These are phyloP conservation scores for Kuraishia borneana DNA, from an alignment of 805 yeast species.

Conservation along the genomic window DNA sequence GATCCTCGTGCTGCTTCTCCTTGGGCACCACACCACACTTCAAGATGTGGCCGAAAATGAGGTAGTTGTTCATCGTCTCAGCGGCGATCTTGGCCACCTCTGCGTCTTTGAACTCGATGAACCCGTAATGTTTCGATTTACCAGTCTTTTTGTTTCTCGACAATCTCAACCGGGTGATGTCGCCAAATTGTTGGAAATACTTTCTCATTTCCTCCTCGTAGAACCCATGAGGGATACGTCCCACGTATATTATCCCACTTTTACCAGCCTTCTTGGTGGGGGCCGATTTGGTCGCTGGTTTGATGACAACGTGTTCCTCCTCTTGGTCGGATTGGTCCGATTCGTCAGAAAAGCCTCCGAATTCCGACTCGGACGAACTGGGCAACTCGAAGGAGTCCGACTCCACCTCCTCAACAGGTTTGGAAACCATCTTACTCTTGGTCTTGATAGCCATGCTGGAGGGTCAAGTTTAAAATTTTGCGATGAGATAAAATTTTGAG, in stretches of 20 bases:
- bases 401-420: too few species aligned
- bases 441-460: too few species aligned
- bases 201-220: slow-evolving; percentile 69
- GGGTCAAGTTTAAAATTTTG: too few species aligned
- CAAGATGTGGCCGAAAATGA: slow-evolving; percentile 77
- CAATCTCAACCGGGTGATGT: slow-evolving; percentile 61
- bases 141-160: slow-evolving; percentile 90
- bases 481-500: too few species aligned
- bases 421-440: too few species aligned
- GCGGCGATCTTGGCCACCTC: slow-evolving; percentile 83
- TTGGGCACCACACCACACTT: slow-evolving; percentile 47
- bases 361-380: slow-evolving; percentile 3
- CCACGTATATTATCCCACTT: slow-evolving; percentile 69
- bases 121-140: slow-evolving; percentile 83
- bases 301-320: slow-evolving; percentile 6
- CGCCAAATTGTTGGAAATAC: slow-evolving; percentile 89
- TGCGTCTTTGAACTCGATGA: slow-evolving; percentile 64
- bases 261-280: slow-evolving; percentile 7
- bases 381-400: slow-evolving; percentile 4
- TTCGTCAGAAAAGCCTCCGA: slow-evolving; percentile 4
- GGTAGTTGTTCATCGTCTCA: slow-evolving; percentile 93
- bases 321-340: slow-evolving; percentile 1
- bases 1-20: slow-evolving; percentile 40
- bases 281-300: slow-evolving; percentile 13
- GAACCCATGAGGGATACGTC: slow-evolving; percentile 89